Evolutionary conservation across 2,329 filamentous ascomycete genomes (phyloP), one percentile per base, ranked within the genome.

Genomic region (Colletotrichum sp.): DNA sequence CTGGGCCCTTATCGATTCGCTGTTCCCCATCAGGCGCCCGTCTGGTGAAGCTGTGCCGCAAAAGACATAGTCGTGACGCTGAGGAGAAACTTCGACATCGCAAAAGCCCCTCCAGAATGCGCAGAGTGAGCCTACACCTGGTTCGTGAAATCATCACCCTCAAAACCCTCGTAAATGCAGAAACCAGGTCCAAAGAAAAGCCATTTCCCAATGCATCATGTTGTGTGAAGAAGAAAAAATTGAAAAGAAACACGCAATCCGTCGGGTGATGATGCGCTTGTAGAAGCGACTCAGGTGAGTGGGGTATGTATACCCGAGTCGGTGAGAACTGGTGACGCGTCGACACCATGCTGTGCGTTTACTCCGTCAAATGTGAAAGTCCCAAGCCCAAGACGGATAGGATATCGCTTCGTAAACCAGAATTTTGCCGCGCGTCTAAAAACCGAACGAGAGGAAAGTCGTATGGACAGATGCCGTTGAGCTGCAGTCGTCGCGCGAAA

Each of bases 351-450:
- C 62, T 71, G 68, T 36, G 72, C 68, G 69, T 72, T 28, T 76
- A 66, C 61, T 58, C 25, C 34, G 39, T 72, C 61, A 43, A 67
- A 48, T 65, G 66, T 58, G 60, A 60, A 55, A 58, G 65, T 60
- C 62, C 55, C 62, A n/a, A 60, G 28, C 52, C 74, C 73, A 30
- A 25, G 39, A 43, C 39, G 25, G 16, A 48, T 22, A 30, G 73
- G 65, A 60, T 74, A 69, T 77, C 76, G 74, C 69, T 72, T 77
- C 64, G 58, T 73, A 48, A 73, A 73, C 52, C 65, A 71, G 72
- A 74, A 61, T 75, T 75, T 70, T 76, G 71, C 72, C 72, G 43
- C 68, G 55, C 73, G 70, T 77, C 76, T 77, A 77, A 69, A 66
- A 76, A 66, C 67, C 64, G 73, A 72, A 75, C 58, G 36, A 77